These are phyloP conservation scores for Trametopsis cervina DNA, from an alignment of 768 basidiomycete species.

Conservation along the genomic window DNA sequence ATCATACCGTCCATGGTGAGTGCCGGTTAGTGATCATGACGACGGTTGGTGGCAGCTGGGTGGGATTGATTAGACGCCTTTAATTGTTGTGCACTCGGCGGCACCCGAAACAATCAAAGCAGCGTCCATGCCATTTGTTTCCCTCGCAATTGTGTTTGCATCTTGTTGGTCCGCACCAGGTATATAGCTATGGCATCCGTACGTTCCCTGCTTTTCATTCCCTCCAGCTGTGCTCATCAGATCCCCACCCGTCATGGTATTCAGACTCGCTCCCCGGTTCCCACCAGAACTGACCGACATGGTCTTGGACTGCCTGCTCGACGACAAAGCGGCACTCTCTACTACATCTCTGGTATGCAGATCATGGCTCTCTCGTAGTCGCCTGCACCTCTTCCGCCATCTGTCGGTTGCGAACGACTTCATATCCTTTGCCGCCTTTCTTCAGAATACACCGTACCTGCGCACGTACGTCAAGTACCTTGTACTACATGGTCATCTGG, in stretches of 20 bases:
- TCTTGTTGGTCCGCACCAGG: background rate
- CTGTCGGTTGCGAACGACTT: background rate
- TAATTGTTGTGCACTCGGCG: no score
- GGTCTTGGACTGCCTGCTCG: conserved; percentile 13
- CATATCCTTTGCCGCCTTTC: background rate
- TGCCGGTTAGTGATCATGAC: no score
- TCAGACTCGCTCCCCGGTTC: background rate
- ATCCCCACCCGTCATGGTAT: background rate
- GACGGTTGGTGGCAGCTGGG: no score
- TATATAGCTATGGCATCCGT: background rate
- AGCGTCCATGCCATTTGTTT: background rate
- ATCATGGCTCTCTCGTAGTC: conserved; percentile 3
- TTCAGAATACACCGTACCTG: background rate
- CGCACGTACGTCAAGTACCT: background rate
- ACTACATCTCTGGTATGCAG: conserved; percentile 12
- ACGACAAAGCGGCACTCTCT: conserved; percentile 4
- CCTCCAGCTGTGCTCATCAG: background rate
- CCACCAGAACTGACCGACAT: conserved; percentile 16
- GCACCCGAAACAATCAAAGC: no score
- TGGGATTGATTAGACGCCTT: no score
- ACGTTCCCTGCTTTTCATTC: background rate
- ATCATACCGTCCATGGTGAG: no score
- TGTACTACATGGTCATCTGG: background rate
- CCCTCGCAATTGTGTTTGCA: background rate
- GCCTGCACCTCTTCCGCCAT: conserved; percentile 3